Percentiles rank a stretch among this genome's conserved stretches.
These are phyloP conservation scores for Apiotrichum montevideense DNA, from an alignment of 1,284 basidiomycete species.

Conservation along the genomic window DNA sequence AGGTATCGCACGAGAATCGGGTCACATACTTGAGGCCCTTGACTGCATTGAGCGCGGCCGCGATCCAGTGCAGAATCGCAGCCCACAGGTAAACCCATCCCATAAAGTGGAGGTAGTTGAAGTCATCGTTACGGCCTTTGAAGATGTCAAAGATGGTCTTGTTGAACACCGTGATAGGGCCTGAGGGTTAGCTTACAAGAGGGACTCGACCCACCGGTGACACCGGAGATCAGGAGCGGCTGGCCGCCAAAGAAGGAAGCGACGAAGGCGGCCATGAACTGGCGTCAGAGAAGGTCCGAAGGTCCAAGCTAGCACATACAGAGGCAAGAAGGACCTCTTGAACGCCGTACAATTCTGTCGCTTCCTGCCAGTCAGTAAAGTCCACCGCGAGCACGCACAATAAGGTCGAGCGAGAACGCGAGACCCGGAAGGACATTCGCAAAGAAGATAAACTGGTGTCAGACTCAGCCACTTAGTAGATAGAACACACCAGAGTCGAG, in stretches of 20 bases:
- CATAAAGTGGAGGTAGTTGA: constrained; percentile 73
- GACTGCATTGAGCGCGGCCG: constrained; percentile 76
- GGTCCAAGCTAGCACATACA: constrained; percentile 20
- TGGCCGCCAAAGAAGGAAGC: constrained; percentile 86
- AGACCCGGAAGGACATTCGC: constrained; percentile 65
- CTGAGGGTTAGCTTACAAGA: constrained; percentile 40
- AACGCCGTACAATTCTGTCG: constrained; percentile 81
- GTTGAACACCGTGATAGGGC: constrained; percentile 85
- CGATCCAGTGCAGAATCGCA: constrained; percentile 84
- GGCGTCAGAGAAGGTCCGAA: constrained; percentile 25
- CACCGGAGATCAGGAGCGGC: constrained; percentile 86
- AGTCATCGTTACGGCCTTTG: constrained; percentile 31
- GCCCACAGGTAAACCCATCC: constrained; percentile 93
- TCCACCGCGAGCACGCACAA: constrained; percentile 48
- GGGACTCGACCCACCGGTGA: constrained; percentile 60
- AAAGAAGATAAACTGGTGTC: constrained; percentile 43
- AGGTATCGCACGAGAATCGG: constrained; percentile 84
- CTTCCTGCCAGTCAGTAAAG: constrained; percentile 49
- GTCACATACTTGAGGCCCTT: constrained; percentile 81
- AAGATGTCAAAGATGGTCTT: constrained; percentile 82
- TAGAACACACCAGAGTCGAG: constrained; percentile 49
- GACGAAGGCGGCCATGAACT: constrained; percentile 83
- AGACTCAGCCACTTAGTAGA: constrained; percentile 23
- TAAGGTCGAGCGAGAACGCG: constrained; percentile 87
- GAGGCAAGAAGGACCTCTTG: constrained; percentile 63